A percentile compares a stretch with the other conserved stretches of the same genome.
Conservation (phyloP, 148 eudicot genomes). For the Persicaria tinctoria region DNA sequence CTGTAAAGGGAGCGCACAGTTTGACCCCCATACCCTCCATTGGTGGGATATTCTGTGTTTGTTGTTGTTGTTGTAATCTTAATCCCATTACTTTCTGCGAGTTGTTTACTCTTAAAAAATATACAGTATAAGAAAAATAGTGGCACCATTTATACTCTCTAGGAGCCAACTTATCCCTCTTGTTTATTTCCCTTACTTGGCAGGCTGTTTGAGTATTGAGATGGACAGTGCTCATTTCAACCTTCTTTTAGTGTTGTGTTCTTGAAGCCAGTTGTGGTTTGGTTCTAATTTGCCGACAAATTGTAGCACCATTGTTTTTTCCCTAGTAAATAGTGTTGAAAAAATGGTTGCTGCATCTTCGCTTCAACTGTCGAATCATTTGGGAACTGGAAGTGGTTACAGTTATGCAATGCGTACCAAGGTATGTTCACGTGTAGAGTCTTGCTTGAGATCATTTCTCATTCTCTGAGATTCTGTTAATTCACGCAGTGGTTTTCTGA, state of each 20-base stretch:
- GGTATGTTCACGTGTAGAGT: not conserved
- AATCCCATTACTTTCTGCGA: not conserved
- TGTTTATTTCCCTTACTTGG: not conserved
- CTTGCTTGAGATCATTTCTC: not conserved
- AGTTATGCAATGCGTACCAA: not conserved
- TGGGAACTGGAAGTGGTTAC: constrained; percentile 6
- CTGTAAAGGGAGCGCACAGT: no score
- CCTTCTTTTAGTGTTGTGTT: not conserved
- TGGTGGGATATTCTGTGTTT: no score
- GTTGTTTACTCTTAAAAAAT: not conserved
- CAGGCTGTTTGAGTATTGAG: not conserved
- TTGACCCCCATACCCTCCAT: no score
- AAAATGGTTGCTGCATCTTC: constrained; percentile 13
- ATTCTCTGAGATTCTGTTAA: not conserved
- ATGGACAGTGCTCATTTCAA: constrained; percentile 1
- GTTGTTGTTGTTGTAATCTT: not conserved
- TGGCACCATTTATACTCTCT: not conserved
- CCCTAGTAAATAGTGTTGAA: not conserved
- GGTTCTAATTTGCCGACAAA: not conserved
- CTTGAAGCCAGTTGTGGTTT: not conserved
- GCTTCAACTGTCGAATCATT: constrained; percentile 3
- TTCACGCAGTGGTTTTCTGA: not conserved
- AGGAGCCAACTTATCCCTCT: not conserved
- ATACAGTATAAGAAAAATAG: not conserved
- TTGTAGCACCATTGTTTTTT: not conserved